Evolutionary conservation across 1,284 basidiomycete genomes (phyloP), one percentile per base, ranked within the genome.

Genomic region (Porodaedalea pini): DNA sequence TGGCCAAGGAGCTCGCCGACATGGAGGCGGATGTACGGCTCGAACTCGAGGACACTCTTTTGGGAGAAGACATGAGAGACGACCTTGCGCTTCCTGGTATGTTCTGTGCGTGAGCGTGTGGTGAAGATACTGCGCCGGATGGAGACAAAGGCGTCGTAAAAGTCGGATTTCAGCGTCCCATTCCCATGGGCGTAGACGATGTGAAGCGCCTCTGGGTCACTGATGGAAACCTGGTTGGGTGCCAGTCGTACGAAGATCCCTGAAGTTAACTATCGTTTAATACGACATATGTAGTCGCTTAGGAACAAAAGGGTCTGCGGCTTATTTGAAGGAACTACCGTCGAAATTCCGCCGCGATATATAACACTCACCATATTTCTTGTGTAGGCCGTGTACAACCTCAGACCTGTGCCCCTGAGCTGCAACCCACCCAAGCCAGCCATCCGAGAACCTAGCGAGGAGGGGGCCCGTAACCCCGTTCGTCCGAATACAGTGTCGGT

Each of bases 151-250:
- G 75, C 73, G 57, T 80, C 76, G 70, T 81, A 78, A 68, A 75
- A 75, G 39, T 68, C 65, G 5, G 71, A 61, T 62, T 78, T 76
- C 53, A 62, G 27, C n/a, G 86, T 79, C 15, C 88, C 88, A 59
- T 85, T 91, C 11, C 89, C 89, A 67, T 92, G 90, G 1, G 81
- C 88, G 64, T 90, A 94, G 15, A 94, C 78, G 62, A 83, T 69
- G 59, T 80, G 81, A 23, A 94, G 78, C 0, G 91, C 92, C 0
- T 81, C 82, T 0, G 91, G 88, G 67, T 92, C 86, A 15, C 89
- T 82, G 55, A 95, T 80, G 4, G 90, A 93, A 27, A 94, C 74
- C 66, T 94, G 90, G 69, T 94, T 92, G 0, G 92, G 92, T 0
- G 90, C 89, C 60, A 96, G 76, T 62, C 93, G 88, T n/a, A 94